These are phyloP conservation scores for Phoma sp. DNA, from an alignment of 2,329 filamentous ascomycete species.

Conservation along the genomic window DNA sequence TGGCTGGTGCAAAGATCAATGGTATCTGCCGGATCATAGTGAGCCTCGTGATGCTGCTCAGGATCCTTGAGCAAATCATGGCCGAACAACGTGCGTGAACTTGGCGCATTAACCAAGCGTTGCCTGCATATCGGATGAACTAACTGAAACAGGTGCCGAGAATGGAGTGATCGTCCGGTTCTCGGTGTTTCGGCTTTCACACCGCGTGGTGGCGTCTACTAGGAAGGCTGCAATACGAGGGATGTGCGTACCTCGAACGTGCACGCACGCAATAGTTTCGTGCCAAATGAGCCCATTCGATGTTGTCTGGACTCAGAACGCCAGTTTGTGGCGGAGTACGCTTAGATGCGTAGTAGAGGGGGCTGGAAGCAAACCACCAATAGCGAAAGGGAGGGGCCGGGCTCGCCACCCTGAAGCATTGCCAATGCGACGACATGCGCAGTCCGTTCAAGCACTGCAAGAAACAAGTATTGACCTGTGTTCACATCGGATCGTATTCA, in stretches of 20 bases:
- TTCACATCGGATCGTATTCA: neutral
- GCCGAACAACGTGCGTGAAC: conserved; percentile 1
- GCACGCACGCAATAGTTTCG: no score
- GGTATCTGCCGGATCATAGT: conserved; percentile 2
- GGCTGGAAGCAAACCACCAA: no score
- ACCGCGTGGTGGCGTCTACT: conserved; percentile 5
- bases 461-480: neutral
- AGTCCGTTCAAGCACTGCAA: no score
- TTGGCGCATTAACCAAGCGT: neutral
- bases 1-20: neutral
- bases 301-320: no score
- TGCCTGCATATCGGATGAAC: neutral
- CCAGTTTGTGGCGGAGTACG: no score
- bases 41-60: neutral
- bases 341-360: no score
- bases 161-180: conserved; percentile 1
- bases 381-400: no score
- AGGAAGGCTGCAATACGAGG: no score
- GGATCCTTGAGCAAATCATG: conserved; percentile 4
- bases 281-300: no score
- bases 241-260: no score
- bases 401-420: no score
- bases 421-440: no score
- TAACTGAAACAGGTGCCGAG: neutral
- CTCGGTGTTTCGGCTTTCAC: conserved; percentile 5